Percentiles rank a stretch among this genome's conserved stretches.
These are phyloP conservation scores for Melastoma candidum DNA, from an alignment of 441 rosid species.

Conservation along the genomic window DNA sequence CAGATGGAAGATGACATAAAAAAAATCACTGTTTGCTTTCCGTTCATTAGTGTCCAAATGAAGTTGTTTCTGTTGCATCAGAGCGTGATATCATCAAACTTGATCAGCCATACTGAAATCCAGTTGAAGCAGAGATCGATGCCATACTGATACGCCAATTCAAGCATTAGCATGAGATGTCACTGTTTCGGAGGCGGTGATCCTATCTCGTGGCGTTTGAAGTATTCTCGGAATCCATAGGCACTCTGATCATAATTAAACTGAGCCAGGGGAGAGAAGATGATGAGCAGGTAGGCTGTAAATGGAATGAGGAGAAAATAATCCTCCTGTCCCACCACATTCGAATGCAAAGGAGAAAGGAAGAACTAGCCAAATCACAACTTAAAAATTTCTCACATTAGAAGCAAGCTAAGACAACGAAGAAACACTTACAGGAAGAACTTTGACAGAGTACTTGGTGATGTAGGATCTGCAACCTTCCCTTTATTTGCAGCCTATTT, in stretches of 20 bases:
- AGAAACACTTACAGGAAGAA: slow-evolving; percentile 58
- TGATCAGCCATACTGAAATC: no score
- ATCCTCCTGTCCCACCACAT: no score
- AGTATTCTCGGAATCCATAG: slow-evolving; percentile 89
- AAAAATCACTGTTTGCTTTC: no score
- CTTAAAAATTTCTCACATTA: background rate
- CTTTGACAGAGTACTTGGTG: slow-evolving; percentile 74
- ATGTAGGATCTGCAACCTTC: slow-evolving; percentile 47
- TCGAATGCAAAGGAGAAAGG: background rate
- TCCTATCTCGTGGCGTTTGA: slow-evolving; percentile 61
- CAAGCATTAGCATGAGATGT: no score
- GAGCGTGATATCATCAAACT: no score
- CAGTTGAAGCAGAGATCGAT: no score
- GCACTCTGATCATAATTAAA: slow-evolving; percentile 72
- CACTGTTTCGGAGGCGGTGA: slow-evolving; percentile 25
- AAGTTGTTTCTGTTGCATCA: no score
- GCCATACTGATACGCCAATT: no score
- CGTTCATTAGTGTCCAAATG: no score
- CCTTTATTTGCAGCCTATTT: slow-evolving; percentile 58
- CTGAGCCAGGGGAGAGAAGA: slow-evolving; percentile 24
- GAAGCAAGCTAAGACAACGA: background rate
- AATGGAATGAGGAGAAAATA: no score
- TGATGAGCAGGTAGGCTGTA: background rate
- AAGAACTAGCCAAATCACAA: background rate
- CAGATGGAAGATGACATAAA: no score